phyloP scores from a whole-genome alignment of 306 rosid genomes.

The Prunus mira region DNA sequence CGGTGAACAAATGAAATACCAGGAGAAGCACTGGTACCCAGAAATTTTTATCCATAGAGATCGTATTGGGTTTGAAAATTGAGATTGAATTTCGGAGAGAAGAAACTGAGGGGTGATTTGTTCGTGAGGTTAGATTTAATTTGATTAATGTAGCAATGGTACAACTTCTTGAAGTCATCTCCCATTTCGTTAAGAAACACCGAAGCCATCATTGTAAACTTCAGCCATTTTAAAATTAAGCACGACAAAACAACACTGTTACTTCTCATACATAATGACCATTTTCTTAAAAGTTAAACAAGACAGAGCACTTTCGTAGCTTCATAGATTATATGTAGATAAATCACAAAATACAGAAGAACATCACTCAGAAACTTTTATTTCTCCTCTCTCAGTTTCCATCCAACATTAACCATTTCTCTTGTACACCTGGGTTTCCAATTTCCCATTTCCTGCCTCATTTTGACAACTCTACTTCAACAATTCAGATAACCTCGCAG shows the following conservation, averaged over 20 bases:
- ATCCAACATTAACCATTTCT: neutral
- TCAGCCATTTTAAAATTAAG: neutral
- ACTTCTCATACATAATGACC: neutral
- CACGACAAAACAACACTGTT: neutral
- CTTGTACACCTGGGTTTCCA: neutral
- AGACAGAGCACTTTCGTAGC: neutral
- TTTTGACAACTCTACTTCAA: conserved; percentile 14
- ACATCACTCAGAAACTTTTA: neutral
- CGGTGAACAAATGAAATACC: neutral
- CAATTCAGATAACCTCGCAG: conserved; percentile 38
- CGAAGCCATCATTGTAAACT: neutral
- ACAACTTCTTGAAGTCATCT: neutral
- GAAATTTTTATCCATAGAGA: neutral
- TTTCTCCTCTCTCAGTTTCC: neutral
- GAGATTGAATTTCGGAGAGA: neutral
- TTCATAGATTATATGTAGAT: neutral
- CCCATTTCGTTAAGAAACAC: neutral
- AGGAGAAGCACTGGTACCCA: neutral
- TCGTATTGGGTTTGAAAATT: too few species aligned
- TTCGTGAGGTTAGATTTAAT: neutral
- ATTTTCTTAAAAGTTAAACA: neutral
- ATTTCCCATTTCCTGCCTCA: conserved; percentile 5
- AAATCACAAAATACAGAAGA: neutral
- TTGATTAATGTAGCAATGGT: neutral
- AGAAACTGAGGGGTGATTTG: neutral